Conservation (phyloP, 148 eudicot genomes). For the Simmondsia chinensis region DNA sequence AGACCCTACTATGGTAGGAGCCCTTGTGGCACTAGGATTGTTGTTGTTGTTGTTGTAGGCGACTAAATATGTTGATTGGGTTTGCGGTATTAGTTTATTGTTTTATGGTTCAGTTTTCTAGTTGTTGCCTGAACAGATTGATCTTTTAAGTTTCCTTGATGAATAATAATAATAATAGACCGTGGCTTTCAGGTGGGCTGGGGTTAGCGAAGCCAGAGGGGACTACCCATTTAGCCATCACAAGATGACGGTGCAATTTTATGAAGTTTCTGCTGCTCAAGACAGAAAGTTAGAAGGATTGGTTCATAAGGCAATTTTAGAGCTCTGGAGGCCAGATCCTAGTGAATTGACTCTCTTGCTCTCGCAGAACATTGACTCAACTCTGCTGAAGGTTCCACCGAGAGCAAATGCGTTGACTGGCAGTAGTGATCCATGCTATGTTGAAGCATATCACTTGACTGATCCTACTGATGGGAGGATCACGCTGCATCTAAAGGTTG, state of each 20-base stretch:
- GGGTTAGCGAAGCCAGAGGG: slow-evolving; percentile 80
- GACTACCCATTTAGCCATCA: slow-evolving; percentile 98
- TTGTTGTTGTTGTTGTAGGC: no score
- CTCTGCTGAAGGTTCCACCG: slow-evolving; percentile 73
- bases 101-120: no score
- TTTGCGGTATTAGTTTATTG: no score
- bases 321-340: slow-evolving; percentile 97
- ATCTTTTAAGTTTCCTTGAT: no score
- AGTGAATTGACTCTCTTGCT: slow-evolving; percentile 71
- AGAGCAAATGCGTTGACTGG: slow-evolving; percentile 74
- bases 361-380: slow-evolving; percentile 59
- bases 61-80: no score
- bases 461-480: slow-evolving; percentile 95
- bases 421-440: slow-evolving; percentile 97
- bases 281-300: slow-evolving; percentile 92
- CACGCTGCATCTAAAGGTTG: slow-evolving; percentile 86
- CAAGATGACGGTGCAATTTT: slow-evolving; percentile 91
- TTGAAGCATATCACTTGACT: slow-evolving; percentile 92
- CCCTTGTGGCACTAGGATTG: no score
- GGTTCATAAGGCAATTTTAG: slow-evolving; percentile 91
- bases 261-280: slow-evolving; percentile 93
- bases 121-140: no score
- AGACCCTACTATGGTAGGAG: no score
- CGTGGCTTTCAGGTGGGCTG: slow-evolving; percentile 74
- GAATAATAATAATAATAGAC: slow-evolving; percentile 2